Conservation (phyloP, 352 stramenopile species). For the Globisporangium polare region DNA sequence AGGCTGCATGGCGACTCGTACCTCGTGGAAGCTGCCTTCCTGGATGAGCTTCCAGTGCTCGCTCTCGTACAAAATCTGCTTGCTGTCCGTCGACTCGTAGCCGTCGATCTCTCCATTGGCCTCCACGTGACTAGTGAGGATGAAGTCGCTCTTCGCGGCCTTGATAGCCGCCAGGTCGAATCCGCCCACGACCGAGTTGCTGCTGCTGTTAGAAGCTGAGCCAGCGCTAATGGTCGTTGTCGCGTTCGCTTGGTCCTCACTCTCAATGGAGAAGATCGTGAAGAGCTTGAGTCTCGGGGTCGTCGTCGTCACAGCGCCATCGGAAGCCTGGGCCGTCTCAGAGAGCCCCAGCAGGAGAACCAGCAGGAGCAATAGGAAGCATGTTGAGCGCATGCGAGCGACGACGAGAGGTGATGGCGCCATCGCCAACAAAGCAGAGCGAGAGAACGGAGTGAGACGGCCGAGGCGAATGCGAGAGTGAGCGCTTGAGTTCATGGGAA, state of each 20-base stretch:
- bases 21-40: conserved; percentile 15
- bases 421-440: not conserved
- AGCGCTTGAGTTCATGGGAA: not conserved
- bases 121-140: conserved; percentile 2
- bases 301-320: not conserved
- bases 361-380: not conserved
- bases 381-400: not conserved
- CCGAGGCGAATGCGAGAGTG: not conserved
- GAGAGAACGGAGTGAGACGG: not conserved
- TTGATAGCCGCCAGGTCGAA: not conserved
- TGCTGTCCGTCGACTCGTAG: conserved; percentile 7
- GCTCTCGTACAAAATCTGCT: conserved; percentile 14
- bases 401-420: not conserved
- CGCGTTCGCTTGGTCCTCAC: not conserved
- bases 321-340: not conserved
- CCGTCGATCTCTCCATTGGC: not conserved
- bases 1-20: not conserved
- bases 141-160: conserved; percentile 15
- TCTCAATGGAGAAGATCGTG: not conserved
- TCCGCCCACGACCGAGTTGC: not conserved
- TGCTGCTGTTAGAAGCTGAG: not conserved
- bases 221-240: not conserved
- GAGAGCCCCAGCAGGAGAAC: not conserved
- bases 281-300: conserved; percentile 9
- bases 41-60: conserved; percentile 14